Percentiles rank a stretch among this genome's conserved stretches.
These are phyloP conservation scores for Sicyos edulis DNA, from an alignment of 306 rosid species.

Conservation along the genomic window DNA sequence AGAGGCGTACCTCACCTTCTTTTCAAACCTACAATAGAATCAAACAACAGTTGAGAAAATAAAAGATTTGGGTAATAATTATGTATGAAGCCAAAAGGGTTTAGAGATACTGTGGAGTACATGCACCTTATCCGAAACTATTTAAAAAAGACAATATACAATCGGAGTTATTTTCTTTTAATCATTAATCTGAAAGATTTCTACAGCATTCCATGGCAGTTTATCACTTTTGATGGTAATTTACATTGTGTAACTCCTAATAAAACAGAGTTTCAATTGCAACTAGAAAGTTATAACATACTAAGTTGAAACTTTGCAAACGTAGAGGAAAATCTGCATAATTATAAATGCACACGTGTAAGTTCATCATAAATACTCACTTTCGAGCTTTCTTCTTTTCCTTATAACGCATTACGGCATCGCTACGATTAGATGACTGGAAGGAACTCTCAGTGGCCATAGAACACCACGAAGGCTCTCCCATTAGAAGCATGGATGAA, in stretches of 20 bases:
- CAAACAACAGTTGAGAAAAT: slow-evolving; percentile 7
- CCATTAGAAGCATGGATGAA: slow-evolving; percentile 72
- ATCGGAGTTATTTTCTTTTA: background rate
- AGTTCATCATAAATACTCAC: slow-evolving; percentile 39
- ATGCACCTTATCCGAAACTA: background rate
- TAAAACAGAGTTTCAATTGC: background rate
- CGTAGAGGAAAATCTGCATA: slow-evolving; percentile 1
- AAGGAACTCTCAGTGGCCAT: slow-evolving; percentile 56
- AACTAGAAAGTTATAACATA: background rate
- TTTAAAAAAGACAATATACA: background rate
- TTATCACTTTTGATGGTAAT: background rate
- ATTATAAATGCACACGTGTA: background rate
- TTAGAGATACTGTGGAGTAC: background rate
- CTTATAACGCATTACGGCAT: slow-evolving; percentile 91
- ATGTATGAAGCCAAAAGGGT: slow-evolving; percentile 1
- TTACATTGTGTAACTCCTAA: background rate
- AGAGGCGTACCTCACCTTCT: slow-evolving; percentile 84
- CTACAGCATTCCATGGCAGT: background rate
- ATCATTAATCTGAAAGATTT: background rate
- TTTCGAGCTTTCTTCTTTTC: slow-evolving; percentile 87
- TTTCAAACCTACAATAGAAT: slow-evolving; percentile 56
- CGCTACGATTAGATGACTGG: slow-evolving; percentile 71
- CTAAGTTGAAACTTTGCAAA: background rate
- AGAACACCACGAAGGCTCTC: slow-evolving; percentile 91
- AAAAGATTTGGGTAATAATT: background rate